These are phyloP conservation scores for Podaxis sp. DNA, from an alignment of 768 basidiomycete species.

Conservation along the genomic window DNA sequence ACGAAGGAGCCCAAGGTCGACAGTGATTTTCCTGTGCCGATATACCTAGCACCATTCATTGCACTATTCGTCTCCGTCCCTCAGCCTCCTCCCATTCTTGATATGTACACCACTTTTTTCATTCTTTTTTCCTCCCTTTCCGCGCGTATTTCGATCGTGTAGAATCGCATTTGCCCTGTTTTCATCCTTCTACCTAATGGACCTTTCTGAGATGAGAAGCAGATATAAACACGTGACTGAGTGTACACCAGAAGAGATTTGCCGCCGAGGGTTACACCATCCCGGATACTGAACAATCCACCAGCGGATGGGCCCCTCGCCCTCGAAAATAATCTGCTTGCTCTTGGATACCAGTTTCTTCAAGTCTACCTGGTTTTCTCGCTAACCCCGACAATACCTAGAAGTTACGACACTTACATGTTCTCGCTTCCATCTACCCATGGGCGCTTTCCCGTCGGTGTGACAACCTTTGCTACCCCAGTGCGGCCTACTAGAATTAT, in stretches of 20 bases:
- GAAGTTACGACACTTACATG: constrained; percentile 24
- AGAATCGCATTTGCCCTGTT: neutral
- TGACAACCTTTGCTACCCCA: constrained; percentile 53
- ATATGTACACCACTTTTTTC: neutral
- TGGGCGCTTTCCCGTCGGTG: constrained; percentile 58
- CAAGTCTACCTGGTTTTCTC: neutral
- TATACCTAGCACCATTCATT: neutral
- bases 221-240: neutral
- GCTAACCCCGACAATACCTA: neutral
- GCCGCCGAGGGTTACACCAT: too few species aligned
- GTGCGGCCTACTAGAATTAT: constrained; percentile 36
- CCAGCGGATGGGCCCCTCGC: neutral
- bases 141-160: neutral
- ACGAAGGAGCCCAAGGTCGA: neutral
- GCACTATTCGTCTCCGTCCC: constrained; percentile 3
- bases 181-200: neutral
- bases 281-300: neutral
- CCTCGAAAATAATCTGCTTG: neutral
- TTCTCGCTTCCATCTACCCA: constrained; percentile 40
- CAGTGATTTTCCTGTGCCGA: neutral
- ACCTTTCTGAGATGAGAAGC: neutral
- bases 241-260: neutral
- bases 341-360: neutral
- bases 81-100: neutral
- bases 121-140: neutral